Evolutionary conservation across 345 rosid species (phyloP), one percentile per base, ranked within the genome.

Genomic region (Brassica nigra): DNA sequence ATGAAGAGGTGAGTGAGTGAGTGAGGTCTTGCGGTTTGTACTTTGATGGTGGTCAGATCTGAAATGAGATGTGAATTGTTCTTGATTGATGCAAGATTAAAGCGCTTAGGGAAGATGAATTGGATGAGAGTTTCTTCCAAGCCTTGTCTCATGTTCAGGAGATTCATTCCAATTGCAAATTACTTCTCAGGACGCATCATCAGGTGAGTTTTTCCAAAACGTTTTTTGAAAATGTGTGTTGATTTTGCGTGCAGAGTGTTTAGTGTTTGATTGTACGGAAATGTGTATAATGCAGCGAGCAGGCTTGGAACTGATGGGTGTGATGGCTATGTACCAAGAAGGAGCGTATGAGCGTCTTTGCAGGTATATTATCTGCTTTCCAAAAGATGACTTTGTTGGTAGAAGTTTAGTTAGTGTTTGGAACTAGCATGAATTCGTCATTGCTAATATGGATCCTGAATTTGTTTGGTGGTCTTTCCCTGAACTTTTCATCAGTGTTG

Each of bases 291-390:
- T 62, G 58, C 92, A 95, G 98, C 98, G 97, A 69, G 99, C 99
- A 31, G 99, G 99, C 42, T 83, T 95, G 90, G 99, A 95, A 83
- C 86, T 95, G 78, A 95, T 95, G 99, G 97, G 93, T 86, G 92
- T 95, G 94, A 95, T 95, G 99, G 97, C 98, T 39, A 88, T 90
- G 81, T 89, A 91, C 84, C 99, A 93, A 85, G 99, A 95, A 87
- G 99, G 99, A 82, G 99, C 98, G 12, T 95, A 91, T 82, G 98
- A 95, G 78, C 97, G 97, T 39, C 90, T 95, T 23, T 95, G 99
- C 92, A 91, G 99, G 99, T 93, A 78, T 80, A 20, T 23, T 36
- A 11, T 64, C 62, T 75, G 29, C 0, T 69, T 39, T 63, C 8
- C 10, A 33, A 12, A 62, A 63, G 12, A 33, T 64, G 15, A 14